phyloP scores from a whole-genome alignment of 495 filamentous ascomycete species.

The Xylaria longipes region DNA sequence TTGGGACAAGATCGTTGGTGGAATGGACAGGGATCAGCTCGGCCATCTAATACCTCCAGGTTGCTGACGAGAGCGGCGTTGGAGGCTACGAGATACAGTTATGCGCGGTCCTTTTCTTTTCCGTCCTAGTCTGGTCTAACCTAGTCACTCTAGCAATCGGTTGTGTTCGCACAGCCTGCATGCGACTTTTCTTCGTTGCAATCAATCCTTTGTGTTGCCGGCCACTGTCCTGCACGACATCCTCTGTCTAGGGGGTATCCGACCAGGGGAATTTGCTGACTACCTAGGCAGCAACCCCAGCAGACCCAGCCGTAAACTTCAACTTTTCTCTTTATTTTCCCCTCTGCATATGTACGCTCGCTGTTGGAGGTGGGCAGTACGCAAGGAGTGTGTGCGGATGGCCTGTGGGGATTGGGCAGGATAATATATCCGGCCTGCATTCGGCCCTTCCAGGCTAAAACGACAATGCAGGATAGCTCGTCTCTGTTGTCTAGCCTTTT shows the following conservation, averaged over 20 bases:
- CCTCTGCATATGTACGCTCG: conserved; percentile 10
- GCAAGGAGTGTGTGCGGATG: conserved; percentile 16
- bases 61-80: conserved; percentile 25
- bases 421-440: conserved; percentile 36
- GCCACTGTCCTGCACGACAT: conserved; percentile 33
- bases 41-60: conserved; percentile 17
- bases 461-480: conserved; percentile 33
- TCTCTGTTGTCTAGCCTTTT: conserved; percentile 15
- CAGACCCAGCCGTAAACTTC: conserved; percentile 1
- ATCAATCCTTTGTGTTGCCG: conserved; percentile 5
- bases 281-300: conserved; percentile 3
- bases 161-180: conserved; percentile 16
- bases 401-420: conserved; percentile 40
- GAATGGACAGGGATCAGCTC: conserved; percentile 10
- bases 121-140: conserved; percentile 18
- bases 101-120: conserved; percentile 28
- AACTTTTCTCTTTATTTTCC: background rate
- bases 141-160: background rate
- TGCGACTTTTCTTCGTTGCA: conserved; percentile 17
- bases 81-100: conserved; percentile 21
- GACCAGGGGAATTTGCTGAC: conserved; percentile 26
- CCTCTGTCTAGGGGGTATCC: conserved; percentile 6
- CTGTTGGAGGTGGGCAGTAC: conserved; percentile 21
- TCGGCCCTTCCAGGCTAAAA: conserved; percentile 43
- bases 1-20: conserved; percentile 21